Base-by-base conservation (phyloP, 2,329 filamentous ascomycete species). In the Blumeriella jaapii region DNA sequence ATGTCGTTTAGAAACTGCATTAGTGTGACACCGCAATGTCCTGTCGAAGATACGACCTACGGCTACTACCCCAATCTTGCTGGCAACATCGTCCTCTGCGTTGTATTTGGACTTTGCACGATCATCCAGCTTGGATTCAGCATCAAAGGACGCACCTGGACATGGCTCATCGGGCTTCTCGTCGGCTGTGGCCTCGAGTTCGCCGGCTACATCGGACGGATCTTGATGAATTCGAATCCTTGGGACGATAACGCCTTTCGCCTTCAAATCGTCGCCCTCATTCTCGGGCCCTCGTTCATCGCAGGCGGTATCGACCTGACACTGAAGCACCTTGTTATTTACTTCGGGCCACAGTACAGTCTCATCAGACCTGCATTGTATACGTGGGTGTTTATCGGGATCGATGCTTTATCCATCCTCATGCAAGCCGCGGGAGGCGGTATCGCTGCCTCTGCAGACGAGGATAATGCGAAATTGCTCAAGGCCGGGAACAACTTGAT, bases 21-120 rank as follows among this genome's bases (percentile, higher is more conserved):
- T 12, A 14, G 12, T 15, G 22, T 41, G 12, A 22, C 34, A 9
- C 38, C 50, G 2, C 36, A 45, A 25, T 74, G 70, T 42, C 68
- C 68, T 13, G 68, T 73, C 44, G 38, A 57, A 26, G 58, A 57
- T 18, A 73, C 69, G 2, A 68, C 42, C 16, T 51, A 51, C 40
- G 68, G 69, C 35, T 74, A 74, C 55, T 62, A 62, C 29, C 70
- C 70, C 9, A 71, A 70, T 51, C 53, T 62, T 13, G 67, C 65
- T 37, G 62, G 67, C 43, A 69, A 71, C 51, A 59, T 63, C 49
- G 70, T 73, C 52, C 66, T 74, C 50, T 54, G 61, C 31, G 53
- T 63, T 36, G 59, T 54, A 20, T 74, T 69, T 39, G 67, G 60
- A 10, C 20, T 66, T 2, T 57, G 60, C 7, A 49, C 58, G 9